Evolutionary conservation across 108 stramenopile species (phyloP), one percentile per base, ranked within the genome.

Genomic region (Poteriospumella lacustris): DNA sequence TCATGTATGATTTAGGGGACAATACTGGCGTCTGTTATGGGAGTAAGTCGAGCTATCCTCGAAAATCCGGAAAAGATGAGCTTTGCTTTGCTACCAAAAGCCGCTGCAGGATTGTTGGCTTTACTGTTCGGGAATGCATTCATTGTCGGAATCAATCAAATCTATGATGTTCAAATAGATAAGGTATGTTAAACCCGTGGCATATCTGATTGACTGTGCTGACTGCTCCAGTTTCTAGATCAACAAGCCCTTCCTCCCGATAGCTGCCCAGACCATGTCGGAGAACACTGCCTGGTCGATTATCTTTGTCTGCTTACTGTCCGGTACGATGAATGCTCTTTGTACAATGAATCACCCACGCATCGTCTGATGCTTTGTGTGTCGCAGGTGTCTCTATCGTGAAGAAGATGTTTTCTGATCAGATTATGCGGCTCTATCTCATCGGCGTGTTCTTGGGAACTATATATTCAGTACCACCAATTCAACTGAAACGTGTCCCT

Each of bases 91-190:
- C 64, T 97, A 1, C 94, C 94, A 0, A 79, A 91, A 56, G 96
- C 96, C 9, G 41, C 88, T 9, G 75, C 92, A 39, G 96, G 96
- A 15, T 89, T 95, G 90, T 29, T 92, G 26, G 92, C 94, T 36
- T 79, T 97, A 40, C 84, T 96, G 31, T 73, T 92, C 68, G 96
- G 96, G 59, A 96, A 96, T 87, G 93, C 92, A 1, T 96, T 92
- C 59, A 96, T 96, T 82, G 96, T 96, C 39, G 96, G 96, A 29
- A 96, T 96, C 68, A 96, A 96, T 83, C 96, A 96, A 68, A 94
- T 96, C 68, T 96, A 89, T 77, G 96, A 96, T 79, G 89, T 90
- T 59, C 89, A 93, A 26, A 94, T 96, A 77, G 96, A 96, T 79
- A 88, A 92, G 79, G 82, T 79, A 59, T 69, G 36, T n/a, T n/a